phyloP scores from a whole-genome alignment of 2,329 filamentous ascomycete genomes.

The Apiospora phragmitis region DNA sequence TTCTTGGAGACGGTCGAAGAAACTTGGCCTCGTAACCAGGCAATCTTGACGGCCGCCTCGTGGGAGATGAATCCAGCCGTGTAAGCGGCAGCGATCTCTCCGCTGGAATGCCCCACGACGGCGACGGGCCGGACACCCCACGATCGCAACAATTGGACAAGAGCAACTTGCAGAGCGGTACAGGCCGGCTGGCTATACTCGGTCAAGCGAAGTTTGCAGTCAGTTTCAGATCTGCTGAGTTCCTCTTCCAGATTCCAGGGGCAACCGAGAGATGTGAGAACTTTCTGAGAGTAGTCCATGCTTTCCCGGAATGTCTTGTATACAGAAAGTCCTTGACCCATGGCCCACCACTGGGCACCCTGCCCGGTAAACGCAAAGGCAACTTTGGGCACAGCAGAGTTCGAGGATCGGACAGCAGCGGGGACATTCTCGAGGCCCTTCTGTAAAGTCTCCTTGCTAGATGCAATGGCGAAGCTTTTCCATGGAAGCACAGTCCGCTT shows the following conservation, averaged over 20 bases:
- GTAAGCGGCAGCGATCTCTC: conserved; percentile 48
- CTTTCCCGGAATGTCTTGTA: conserved; percentile 43
- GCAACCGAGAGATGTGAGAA: conserved; percentile 30
- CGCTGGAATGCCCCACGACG: conserved; percentile 48
- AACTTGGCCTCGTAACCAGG: conserved; percentile 42
- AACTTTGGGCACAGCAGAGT: conserved; percentile 25
- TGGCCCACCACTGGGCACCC: conserved; percentile 43
- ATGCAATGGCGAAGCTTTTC: conserved; percentile 4
- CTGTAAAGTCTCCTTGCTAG: neutral
- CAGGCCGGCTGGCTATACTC: conserved; percentile 42
- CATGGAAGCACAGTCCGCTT: neutral
- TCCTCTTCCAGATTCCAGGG: conserved; percentile 38
- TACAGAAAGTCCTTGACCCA: conserved; percentile 42
- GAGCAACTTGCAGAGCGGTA: conserved; percentile 43
- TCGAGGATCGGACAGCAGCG: neutral
- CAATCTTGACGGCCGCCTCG: conserved; percentile 41
- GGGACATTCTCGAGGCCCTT: neutral
- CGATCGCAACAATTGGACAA: conserved; percentile 40
- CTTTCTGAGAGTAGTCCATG: conserved; percentile 35
- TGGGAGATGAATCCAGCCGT: conserved; percentile 37
- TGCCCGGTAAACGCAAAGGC: conserved; percentile 47
- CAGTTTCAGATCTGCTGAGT: conserved; percentile 26
- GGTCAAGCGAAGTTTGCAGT: conserved; percentile 32
- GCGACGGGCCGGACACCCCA: conserved; percentile 33
- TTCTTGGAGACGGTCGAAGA: conserved; percentile 29